A percentile compares a stretch with the other conserved stretches of the same genome.
These are phyloP conservation scores for Oenanthe javanica DNA, from an alignment of 140 eudicot genomes.

Conservation along the genomic window DNA sequence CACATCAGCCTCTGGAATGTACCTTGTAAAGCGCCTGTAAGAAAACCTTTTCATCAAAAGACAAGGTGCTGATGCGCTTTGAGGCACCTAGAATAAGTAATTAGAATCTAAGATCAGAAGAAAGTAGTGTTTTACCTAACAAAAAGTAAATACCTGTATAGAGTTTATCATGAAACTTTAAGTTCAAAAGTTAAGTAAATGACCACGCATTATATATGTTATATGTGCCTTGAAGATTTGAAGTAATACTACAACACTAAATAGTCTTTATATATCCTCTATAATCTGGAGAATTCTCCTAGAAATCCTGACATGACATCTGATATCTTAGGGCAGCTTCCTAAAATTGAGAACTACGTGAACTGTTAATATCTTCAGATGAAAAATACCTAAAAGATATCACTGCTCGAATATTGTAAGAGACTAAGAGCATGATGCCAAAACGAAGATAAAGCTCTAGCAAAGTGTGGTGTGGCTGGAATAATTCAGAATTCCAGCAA, in stretches of 20 bases:
- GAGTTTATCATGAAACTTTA: background rate
- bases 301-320: no score
- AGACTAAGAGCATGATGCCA: background rate
- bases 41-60: conserved; percentile 64
- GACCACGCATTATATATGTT: background rate
- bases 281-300: no score
- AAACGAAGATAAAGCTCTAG: background rate
- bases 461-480: background rate
- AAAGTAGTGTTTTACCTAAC: background rate
- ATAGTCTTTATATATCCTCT: background rate
- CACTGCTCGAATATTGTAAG: background rate
- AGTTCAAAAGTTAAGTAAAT: background rate
- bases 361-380: background rate
- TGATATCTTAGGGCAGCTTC: background rate
- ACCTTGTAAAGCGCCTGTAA: conserved; percentile 88
- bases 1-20: conserved; percentile 10
- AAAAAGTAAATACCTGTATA: background rate
- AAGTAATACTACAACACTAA: background rate
- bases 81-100: conserved; percentile 30
- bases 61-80: conserved; percentile 56
- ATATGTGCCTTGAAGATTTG: background rate
- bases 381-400: background rate
- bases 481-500: background rate
- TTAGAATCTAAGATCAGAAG: conserved; percentile 19
- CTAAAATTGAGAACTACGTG: background rate